Base-by-base conservation (phyloP, 495 filamentous ascomycete species). In the Penicillium soppii region DNA sequence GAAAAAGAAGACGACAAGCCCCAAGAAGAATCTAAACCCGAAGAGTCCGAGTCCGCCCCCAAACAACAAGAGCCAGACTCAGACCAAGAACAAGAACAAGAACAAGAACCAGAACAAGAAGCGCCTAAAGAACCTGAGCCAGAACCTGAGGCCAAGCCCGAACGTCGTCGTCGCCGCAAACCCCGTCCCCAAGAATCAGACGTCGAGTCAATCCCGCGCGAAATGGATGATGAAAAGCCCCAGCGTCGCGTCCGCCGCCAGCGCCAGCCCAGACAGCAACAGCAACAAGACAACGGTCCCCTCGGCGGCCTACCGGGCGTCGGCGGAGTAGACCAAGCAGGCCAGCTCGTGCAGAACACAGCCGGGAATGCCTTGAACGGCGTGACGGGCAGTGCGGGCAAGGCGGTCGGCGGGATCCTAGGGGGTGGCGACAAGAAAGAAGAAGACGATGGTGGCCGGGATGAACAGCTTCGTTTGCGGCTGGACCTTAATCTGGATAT, bases 401-500 rank as follows among this genome's bases (percentile, higher is more conserved):
- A 83, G 38, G 74, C 85, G 29, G 74, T 82, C 19, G 82, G 82
- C 0, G 75, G 76, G 0, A 12, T 76, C 3, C 65, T 76, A 2
- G 72, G 73, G 9, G 74, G 69, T 4, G 64, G 57, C 4, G 47
- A 72, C 23, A 57, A 70, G 36, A 69, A 71, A 26, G 68, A 78
- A 39, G 67, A 69, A 4, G 75, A 70, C 0, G 73, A 68, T 36
- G 71, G 68, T 8, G 79, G 77, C 20, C 80, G 76, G 40, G 83
- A 84, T 58, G 86, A 92, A 66, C 86, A 91, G 66, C 69, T 96
- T 52, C 77, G 82, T 57, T 58, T 96, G 72, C 68, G 91, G 44
- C 67, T 96, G 47, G 90, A 95, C 65, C 64, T 95, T 43, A 95
- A 95, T 70, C 71, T 96, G 40, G 91, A 96, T 65, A 82, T 95